Conservation (phyloP, 129 eudicot species). For the Centrapalus pauciflorus region DNA sequence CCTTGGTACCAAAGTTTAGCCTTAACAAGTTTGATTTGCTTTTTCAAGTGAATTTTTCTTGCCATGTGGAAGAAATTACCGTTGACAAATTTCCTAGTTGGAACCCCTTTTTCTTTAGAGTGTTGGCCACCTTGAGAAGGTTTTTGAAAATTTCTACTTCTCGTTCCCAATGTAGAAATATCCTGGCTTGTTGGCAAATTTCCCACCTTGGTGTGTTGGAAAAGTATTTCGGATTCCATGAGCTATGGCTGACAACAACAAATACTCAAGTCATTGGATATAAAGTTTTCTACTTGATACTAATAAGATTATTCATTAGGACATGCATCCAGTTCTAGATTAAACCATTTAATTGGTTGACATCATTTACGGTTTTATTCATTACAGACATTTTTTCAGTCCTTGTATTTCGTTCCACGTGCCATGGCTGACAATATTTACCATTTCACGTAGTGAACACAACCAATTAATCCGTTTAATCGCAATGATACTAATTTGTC, state of each 20-base stretch:
- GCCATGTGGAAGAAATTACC: neutral
- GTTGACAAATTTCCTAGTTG: neutral
- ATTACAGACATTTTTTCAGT: too few relatives aligned
- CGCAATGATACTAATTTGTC: too few relatives aligned
- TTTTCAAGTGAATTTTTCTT: neutral
- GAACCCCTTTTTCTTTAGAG: neutral
- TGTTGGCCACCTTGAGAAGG: neutral
- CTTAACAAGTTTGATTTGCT: neutral
- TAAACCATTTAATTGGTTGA: too few relatives aligned
- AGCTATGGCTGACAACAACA: neutral
- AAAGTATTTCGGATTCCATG: neutral
- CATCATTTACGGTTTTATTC: too few relatives aligned
- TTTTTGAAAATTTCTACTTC: neutral
- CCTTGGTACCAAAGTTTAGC: neutral
- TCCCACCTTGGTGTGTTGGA: neutral
- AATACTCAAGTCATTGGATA: neutral
- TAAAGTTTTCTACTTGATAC: neutral
- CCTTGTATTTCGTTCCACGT: too few relatives aligned
- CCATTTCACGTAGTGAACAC: too few relatives aligned
- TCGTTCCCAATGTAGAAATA: neutral
- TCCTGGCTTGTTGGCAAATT: neutral
- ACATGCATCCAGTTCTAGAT: neutral
- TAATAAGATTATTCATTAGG: neutral
- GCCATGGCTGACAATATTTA: too few relatives aligned
- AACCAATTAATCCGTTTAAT: too few relatives aligned